phyloP scores from a whole-genome alignment of 768 basidiomycete species.

The Pholiota microspora region DNA sequence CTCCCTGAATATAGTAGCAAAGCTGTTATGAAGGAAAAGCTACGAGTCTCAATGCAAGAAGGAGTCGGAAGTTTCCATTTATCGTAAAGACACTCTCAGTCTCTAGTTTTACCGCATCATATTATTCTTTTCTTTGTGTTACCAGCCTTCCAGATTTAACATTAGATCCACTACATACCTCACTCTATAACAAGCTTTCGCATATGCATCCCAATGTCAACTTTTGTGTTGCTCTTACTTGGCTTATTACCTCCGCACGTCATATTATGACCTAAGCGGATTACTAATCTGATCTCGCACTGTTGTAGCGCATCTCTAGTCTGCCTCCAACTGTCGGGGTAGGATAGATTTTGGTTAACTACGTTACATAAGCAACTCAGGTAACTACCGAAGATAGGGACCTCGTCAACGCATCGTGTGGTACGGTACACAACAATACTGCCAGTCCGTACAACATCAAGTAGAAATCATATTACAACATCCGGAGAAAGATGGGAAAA shows the following conservation, averaged over 20 bases:
- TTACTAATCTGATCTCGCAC: not conserved
- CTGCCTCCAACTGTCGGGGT: too few relatives aligned
- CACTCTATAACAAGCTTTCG: constrained; percentile 13
- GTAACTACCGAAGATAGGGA: too few relatives aligned
- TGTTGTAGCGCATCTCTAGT: too few relatives aligned
- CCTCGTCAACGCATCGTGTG: too few relatives aligned
- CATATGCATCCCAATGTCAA: constrained; percentile 3
- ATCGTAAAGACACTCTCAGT: constrained; percentile 46
- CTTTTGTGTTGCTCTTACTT: not conserved
- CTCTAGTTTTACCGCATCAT: constrained; percentile 9
- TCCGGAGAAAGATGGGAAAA: too few relatives aligned
- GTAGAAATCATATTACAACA: too few relatives aligned
- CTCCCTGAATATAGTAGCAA: constrained; percentile 93
- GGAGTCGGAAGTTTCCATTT: constrained; percentile 97
- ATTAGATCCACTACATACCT: constrained; percentile 14
- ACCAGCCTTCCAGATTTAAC: not conserved
- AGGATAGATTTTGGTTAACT: too few relatives aligned
- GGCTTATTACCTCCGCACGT: not conserved
- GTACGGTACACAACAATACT: too few relatives aligned
- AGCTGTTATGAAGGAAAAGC: constrained; percentile 78
- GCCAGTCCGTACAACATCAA: too few relatives aligned
- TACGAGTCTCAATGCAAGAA: constrained; percentile 85
- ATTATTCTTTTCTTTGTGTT: constrained; percentile 8
- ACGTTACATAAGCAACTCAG: too few relatives aligned
- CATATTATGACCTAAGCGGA: constrained; percentile 4